Conservation (phyloP, 306 rosid species). For the Pyrus communis region DNA sequence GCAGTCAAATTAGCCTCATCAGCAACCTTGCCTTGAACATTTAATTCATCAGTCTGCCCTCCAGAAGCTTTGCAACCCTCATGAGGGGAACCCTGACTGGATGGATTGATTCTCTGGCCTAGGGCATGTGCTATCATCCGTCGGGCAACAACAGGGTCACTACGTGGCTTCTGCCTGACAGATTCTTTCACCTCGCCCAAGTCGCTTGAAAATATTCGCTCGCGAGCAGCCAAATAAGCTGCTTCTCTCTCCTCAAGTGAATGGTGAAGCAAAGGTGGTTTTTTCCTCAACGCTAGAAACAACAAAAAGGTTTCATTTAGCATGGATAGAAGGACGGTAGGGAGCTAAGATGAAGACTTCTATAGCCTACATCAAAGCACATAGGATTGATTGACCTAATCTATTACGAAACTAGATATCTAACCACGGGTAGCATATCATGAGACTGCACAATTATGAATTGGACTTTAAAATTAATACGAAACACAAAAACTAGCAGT, state of each 20-base stretch:
- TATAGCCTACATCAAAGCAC: too few species aligned
- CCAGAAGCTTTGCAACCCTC: constrained; percentile 24
- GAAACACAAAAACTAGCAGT: neutral
- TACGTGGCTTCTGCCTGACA: constrained; percentile 57
- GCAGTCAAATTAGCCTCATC: constrained; percentile 16
- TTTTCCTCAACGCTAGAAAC: constrained; percentile 33
- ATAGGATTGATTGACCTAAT: too few species aligned
- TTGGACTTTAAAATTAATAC: too few species aligned
- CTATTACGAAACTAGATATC: too few species aligned
- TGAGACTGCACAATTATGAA: too few species aligned
- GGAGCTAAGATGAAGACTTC: neutral
- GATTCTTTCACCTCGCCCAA: constrained; percentile 49
- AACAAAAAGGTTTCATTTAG: constrained; percentile 8
- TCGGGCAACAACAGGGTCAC: constrained; percentile 79
- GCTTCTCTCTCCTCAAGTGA: constrained; percentile 82
- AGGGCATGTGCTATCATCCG: constrained; percentile 97
- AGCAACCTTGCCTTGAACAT: constrained; percentile 27
- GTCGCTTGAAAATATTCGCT: constrained; percentile 66
- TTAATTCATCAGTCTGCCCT: constrained; percentile 19
- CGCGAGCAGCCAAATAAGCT: constrained; percentile 82
- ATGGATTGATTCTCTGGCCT: constrained; percentile 63
- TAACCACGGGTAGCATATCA: too few species aligned
- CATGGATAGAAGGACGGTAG: neutral
- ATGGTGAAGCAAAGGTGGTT: constrained; percentile 35
- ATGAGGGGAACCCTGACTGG: constrained; percentile 26